Base-by-base conservation (phyloP, 345 rosid species). In the Microcos paniculata region DNA sequence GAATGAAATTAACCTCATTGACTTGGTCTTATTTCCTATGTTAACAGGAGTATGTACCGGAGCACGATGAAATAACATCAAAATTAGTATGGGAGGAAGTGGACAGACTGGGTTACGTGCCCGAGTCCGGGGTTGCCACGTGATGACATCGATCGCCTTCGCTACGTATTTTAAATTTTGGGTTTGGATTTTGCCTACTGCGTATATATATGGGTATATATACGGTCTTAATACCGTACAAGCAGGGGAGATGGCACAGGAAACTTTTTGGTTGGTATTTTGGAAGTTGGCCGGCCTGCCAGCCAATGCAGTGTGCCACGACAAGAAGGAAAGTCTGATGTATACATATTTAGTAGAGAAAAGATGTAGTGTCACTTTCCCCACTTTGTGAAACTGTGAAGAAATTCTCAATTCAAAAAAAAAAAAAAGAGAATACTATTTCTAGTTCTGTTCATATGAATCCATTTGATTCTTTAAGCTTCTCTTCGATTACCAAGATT, bases 81-180 rank as follows among this genome's bases (percentile, higher is more conserved):
- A 92, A 91, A 78, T 65, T 94, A 82, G 97, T 84, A 64, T 94
- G 98, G 97, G 97, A 91, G 42, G 91, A 85, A 82, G 94, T 87
- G 64, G 97, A 88, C 61, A 89, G 93, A 82, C 79, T 90, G 30
- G 76, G 84, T 63, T 90, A 79, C 46, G 86, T 83, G 71, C 72
- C 93, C 3, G 94, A 89, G 74, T 80, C 94, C 19, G 85, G 84
- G 63, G 92, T 89, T 15, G 85, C 91, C 69, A 86, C 87, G 58
- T 87, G 66, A 81, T 33, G 11, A 42, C 40, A 1, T 62, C 21
- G 56, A 8, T 35, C 6, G 40, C 3, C 40, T 35, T 7, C 63
- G 33, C 6, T 28, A 38, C 31, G 13, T 3, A 18, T 31, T n/a
- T 68, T 43, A 46, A 8, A 16, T 18, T 42, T 66, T 57, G 40